These are phyloP conservation scores for Lactuca sativa DNA, from an alignment of 129 eudicot species.

Conservation along the genomic window DNA sequence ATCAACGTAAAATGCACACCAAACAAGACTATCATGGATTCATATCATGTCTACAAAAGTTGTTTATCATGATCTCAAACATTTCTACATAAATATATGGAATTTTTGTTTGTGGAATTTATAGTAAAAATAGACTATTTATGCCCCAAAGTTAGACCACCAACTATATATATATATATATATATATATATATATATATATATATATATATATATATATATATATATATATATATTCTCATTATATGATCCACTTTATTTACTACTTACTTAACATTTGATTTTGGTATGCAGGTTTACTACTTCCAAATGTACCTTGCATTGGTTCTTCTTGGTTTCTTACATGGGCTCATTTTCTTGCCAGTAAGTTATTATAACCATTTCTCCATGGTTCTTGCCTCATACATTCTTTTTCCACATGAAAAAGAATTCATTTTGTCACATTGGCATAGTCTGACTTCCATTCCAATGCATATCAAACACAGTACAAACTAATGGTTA, in stretches of 20 bases:
- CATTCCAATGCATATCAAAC: too few relatives aligned
- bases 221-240: too few relatives aligned
- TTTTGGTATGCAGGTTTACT: conserved; percentile 70
- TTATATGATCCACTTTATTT: neutral
- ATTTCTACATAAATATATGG: too few relatives aligned
- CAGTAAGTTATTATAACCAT: conserved; percentile 50
- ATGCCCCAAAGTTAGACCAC: neutral
- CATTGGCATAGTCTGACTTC: neutral
- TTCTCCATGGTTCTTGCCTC: neutral
- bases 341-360: conserved; percentile 92
- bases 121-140: too few relatives aligned
- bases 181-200: too few relatives aligned
- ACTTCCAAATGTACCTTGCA: conserved; percentile 94
- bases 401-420: neutral
- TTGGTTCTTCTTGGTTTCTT: conserved; percentile 96
- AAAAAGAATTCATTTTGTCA: neutral
- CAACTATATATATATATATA: neutral
- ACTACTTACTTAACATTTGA: neutral
- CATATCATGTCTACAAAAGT: too few relatives aligned
- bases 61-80: too few relatives aligned
- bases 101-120: too few relatives aligned
- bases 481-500: conserved; percentile 5
- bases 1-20: too few relatives aligned
- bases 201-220: too few relatives aligned
- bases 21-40: too few relatives aligned